Conservation (phyloP, 768 basidiomycete species). For the Rhodotorula babjevae region DNA sequence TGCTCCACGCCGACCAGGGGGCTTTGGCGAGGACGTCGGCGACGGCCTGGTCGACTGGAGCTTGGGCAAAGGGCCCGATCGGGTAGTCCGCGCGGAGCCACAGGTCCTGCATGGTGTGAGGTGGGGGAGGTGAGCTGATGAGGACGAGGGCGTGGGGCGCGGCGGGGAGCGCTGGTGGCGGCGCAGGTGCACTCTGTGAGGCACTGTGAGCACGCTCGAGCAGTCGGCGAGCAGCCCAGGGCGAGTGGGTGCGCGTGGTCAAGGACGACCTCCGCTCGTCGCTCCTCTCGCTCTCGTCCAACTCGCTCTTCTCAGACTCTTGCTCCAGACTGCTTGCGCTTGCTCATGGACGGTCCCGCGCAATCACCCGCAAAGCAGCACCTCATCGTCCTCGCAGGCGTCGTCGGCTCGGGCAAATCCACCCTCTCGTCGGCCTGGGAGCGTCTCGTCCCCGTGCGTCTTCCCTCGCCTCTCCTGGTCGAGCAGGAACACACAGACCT, state of each 20-base stretch:
- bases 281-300: too few species aligned
- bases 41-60: constrained; percentile 30
- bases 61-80: constrained; percentile 14
- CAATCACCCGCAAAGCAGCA: background rate
- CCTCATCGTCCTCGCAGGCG: constrained; percentile 31
- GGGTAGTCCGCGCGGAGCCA: constrained; percentile 30
- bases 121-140: background rate
- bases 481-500: background rate
- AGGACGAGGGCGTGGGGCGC: background rate
- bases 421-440: constrained; percentile 13
- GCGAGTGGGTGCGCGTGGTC: too few species aligned
- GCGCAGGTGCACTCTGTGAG: background rate
- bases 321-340: background rate
- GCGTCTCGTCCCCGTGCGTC: constrained; percentile 10
- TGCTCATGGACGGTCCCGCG: too few species aligned
- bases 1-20: constrained; percentile 19
- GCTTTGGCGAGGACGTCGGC: constrained; percentile 34
- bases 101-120: constrained; percentile 11
- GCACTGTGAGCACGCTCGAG: too few species aligned
- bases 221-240: too few species aligned
- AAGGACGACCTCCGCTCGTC: too few species aligned
- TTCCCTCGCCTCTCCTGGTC: background rate
- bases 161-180: background rate
- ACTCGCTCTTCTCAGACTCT: too few species aligned
- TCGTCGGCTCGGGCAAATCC: constrained; percentile 32